Evolutionary conservation across 129 eudicot species (phyloP), one percentile per base, ranked within the genome.

Genomic region (Tagetes erecta): DNA sequence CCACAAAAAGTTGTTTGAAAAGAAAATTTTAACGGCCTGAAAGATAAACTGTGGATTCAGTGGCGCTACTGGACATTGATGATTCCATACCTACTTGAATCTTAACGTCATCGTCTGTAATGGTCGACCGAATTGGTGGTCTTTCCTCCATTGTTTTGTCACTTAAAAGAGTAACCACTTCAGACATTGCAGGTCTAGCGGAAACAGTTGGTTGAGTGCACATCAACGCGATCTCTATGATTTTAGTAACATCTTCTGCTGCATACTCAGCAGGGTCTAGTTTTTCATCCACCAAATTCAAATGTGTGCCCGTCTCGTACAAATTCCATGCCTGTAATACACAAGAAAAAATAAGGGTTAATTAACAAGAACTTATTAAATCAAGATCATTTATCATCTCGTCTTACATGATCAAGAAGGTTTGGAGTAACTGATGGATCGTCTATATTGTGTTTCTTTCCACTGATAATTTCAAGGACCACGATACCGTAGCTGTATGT

Each of bases 401-500:
- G 9, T 58, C 0, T 0, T 6, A 83, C 96, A 77, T 83, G 85
- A 79, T 87, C 88, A 53, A 87, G 88, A 51, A 90, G 92, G 75
- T 75, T 87, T 37, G 75, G 86, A 41, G 83, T 40, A 34, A 8
- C 71, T 13, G 85, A 75, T 36, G 76, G 77, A 44, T n/a, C 68
- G 1, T 71, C 71, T 58, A 58, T 47, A 38, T 51, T 81, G 82
- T 81, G 76, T 70, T 76, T 85, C 72, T 87, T 73, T 67, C 96
- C 92, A 46, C 92, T 87, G n/a, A 90, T 73, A 63, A 85, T 83
- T 80, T 90, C 96, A 1, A 90, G 88, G 62, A 83, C 86, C 7
- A 90, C 86, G 1, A 90, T 62, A 50, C 96, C 96, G 51, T 85
- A 90, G 68, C 96, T 85, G 80, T 87, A 90, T 27, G 91, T 83